These are phyloP conservation scores for Ophiostoma perfectum DNA, from an alignment of 2,329 filamentous ascomycete species.

Conservation along the genomic window DNA sequence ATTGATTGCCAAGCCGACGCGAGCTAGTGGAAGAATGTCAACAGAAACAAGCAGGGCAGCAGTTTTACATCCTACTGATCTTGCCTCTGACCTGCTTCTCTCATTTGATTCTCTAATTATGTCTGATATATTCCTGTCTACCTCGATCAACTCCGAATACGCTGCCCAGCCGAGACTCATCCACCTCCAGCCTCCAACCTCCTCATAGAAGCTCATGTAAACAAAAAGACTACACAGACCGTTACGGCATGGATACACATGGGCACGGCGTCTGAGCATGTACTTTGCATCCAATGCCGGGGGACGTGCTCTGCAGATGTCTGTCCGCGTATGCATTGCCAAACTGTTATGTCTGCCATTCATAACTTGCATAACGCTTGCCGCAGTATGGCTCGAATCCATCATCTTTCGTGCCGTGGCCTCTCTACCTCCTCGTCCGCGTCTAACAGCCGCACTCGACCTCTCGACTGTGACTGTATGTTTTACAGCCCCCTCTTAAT, in stretches of 20 bases:
- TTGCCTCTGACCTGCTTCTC: too few relatives aligned
- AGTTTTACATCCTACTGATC: too few relatives aligned
- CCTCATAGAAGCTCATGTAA: too few relatives aligned
- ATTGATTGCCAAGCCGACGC: too few relatives aligned
- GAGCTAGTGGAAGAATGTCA: too few relatives aligned
- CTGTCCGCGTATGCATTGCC: not conserved
- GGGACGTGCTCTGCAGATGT: not conserved
- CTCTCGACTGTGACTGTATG: not conserved
- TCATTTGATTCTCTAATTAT: too few relatives aligned
- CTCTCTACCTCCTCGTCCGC: constrained; percentile 3
- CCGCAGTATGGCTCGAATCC: not conserved
- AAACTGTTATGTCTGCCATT: not conserved
- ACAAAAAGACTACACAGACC: not conserved
- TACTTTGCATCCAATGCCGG: not conserved
- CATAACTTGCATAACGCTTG: not conserved
- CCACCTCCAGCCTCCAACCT: too few relatives aligned
- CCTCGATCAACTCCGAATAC: too few relatives aligned
- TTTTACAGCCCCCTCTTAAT: constrained; percentile 7
- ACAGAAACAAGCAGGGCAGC: too few relatives aligned
- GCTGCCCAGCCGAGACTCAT: too few relatives aligned
- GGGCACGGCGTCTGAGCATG: constrained; percentile 1
- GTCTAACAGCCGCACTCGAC: constrained; percentile 20
- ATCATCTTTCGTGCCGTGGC: not conserved
- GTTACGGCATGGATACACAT: not conserved
- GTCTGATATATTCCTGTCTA: too few relatives aligned